phyloP scores from a whole-genome alignment of 169 alveolate species.

The Plasmodium adleri region DNA sequence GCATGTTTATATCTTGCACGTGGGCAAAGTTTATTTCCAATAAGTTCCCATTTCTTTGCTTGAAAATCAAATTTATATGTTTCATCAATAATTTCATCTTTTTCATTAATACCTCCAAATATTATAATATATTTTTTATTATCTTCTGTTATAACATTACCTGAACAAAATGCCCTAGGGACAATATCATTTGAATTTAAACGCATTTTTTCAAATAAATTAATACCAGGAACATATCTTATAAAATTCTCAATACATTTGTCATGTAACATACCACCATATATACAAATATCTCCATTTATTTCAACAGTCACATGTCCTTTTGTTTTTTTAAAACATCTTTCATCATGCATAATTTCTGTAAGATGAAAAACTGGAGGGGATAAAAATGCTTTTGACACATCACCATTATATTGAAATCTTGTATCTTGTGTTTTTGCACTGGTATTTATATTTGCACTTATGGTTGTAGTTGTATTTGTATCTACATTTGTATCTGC shows the following conservation, averaged over 20 bases:
- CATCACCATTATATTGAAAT: constrained; percentile 1
- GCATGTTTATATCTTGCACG: constrained; percentile 69
- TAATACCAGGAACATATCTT: constrained; percentile 76
- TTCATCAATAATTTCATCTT: constrained; percentile 49
- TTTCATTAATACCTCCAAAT: constrained; percentile 72
- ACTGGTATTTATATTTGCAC: neutral
- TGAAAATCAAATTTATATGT: constrained; percentile 68
- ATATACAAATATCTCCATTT: constrained; percentile 76
- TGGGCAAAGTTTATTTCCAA: constrained; percentile 18
- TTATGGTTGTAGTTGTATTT: no score
- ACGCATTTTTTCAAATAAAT: constrained; percentile 67
- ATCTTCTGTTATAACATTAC: constrained; percentile 67
- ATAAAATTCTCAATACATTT: constrained; percentile 66
- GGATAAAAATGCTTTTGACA: constrained; percentile 60
- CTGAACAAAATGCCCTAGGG: constrained; percentile 61
- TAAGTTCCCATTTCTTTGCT: constrained; percentile 64
- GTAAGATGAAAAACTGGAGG: constrained; percentile 76
- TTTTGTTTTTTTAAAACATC: constrained; percentile 61
- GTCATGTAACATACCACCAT: constrained; percentile 61
- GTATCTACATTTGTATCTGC: no score
- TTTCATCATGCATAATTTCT: constrained; percentile 73
- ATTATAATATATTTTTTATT: constrained; percentile 38
- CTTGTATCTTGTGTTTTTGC: no score
- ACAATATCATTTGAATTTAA: constrained; percentile 54
- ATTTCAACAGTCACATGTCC: constrained; percentile 73